phyloP scores from a whole-genome alignment of 495 filamentous ascomycete genomes.

The Penicillium psychrofluorescens region DNA sequence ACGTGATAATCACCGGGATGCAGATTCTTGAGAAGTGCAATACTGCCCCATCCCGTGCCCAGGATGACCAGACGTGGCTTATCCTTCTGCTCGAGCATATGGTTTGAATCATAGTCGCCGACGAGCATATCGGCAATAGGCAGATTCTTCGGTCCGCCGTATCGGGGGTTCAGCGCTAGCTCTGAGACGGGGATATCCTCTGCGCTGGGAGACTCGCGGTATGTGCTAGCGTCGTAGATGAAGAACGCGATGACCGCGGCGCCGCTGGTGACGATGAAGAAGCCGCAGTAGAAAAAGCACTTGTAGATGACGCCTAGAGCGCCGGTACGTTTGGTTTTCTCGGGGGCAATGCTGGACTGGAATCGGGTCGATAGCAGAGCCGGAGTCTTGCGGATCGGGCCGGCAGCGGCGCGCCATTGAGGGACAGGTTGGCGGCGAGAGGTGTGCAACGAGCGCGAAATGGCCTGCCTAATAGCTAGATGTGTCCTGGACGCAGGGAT shows the following conservation, averaged over 20 bases:
- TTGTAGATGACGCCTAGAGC: slow-evolving; percentile 27
- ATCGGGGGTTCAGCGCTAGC: slow-evolving; percentile 69
- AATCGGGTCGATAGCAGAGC: slow-evolving; percentile 14
- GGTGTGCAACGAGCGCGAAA: slow-evolving; percentile 17
- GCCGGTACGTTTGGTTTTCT: slow-evolving; percentile 3
- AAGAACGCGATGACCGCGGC: slow-evolving; percentile 73
- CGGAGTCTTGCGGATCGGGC: slow-evolving; percentile 3
- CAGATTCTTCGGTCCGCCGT: slow-evolving; percentile 91
- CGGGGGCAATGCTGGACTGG: slow-evolving; percentile 20
- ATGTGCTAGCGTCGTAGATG: slow-evolving; percentile 89
- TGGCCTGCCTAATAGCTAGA: slow-evolving; percentile 3
- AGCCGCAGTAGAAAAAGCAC: slow-evolving; percentile 49
- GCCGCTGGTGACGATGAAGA: slow-evolving; percentile 48
- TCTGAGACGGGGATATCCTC: slow-evolving; percentile 77
- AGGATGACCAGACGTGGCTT: slow-evolving; percentile 90
- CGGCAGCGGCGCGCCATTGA: slow-evolving; percentile 19
- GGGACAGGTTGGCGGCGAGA: slow-evolving; percentile 14
- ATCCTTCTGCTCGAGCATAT: slow-evolving; percentile 60
- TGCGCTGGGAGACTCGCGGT: slow-evolving; percentile 56
- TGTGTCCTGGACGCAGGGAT: slow-evolving; percentile 10
- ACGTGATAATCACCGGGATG: slow-evolving; percentile 89
- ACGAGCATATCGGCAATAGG: slow-evolving; percentile 82
- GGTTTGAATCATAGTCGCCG: slow-evolving; percentile 74
- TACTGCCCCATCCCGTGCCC: slow-evolving; percentile 92
- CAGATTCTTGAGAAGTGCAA: slow-evolving; percentile 84